Conservation (phyloP, 306 rosid species). For the Lagenaria siceraria region DNA sequence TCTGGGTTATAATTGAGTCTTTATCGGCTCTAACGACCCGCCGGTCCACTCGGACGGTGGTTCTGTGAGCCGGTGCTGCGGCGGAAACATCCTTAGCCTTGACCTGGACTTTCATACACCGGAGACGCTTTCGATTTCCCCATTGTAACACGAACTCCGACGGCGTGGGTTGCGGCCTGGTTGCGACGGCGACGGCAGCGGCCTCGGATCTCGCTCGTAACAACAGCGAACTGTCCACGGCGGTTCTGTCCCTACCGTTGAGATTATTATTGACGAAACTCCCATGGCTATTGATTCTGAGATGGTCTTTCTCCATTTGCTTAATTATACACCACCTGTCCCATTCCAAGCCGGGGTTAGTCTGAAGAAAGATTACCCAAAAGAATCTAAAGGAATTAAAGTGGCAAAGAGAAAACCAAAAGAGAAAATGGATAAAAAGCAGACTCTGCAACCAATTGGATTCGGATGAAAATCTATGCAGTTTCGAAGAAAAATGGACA, state of each 20-base stretch:
- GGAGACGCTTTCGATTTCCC: constrained; percentile 84
- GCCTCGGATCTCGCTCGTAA: constrained; percentile 40
- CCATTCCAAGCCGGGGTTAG: background rate
- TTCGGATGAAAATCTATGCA: background rate
- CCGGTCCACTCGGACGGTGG: constrained; percentile 65
- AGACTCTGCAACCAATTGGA: background rate
- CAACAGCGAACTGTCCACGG: constrained; percentile 35
- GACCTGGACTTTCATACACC: constrained; percentile 87
- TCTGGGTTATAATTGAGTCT: constrained; percentile 22
- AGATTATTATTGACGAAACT: constrained; percentile 5
- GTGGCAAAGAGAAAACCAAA: background rate
- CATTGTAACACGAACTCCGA: constrained; percentile 63
- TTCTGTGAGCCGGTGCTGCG: constrained; percentile 42
- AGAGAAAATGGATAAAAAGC: background rate
- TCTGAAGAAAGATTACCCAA: background rate
- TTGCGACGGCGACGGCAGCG: background rate
- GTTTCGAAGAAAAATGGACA: background rate
- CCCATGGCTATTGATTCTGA: constrained; percentile 17
- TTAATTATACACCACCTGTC: background rate
- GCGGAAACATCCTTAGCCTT: constrained; percentile 26
- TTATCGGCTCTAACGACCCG: constrained; percentile 57
- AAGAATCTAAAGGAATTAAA: background rate
- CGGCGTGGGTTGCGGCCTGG: constrained; percentile 37
- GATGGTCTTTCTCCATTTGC: constrained; percentile 55
- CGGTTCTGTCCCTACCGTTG: constrained; percentile 31